phyloP scores from a whole-genome alignment of 1,284 basidiomycete genomes.

The Pholiota adiposa region DNA sequence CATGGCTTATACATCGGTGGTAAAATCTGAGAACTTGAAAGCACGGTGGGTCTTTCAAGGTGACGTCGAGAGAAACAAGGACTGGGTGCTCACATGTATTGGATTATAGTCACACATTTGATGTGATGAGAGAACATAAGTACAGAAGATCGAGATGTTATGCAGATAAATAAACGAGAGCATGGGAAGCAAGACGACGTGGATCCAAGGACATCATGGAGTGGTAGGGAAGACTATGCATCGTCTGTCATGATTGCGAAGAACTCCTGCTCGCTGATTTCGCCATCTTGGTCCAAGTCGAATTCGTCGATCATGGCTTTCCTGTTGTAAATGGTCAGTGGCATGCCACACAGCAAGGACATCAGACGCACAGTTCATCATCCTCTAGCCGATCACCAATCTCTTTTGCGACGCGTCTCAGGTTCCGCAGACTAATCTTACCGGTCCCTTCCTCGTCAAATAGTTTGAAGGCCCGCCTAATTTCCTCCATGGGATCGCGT shows the following conservation, averaged over 20 bases:
- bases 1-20: conserved; percentile 22
- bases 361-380: conserved; percentile 88
- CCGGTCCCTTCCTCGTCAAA: conserved; percentile 98
- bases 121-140: conserved; percentile 18
- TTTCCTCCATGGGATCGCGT: conserved; percentile 96
- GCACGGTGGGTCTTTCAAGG: conserved; percentile 15
- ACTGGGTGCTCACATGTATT: conserved; percentile 21
- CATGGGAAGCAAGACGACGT: conserved; percentile 13
- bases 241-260: conserved; percentile 98
- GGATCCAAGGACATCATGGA: not conserved
- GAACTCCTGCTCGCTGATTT: conserved; percentile 95
- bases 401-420: conserved; percentile 95
- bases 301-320: conserved; percentile 99
- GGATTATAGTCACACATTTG: conserved; percentile 23
- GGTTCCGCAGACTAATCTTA: conserved; percentile 90
- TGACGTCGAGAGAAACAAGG: conserved; percentile 8
- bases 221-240: conserved; percentile 29
- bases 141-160: conserved; percentile 19
- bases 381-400: conserved; percentile 96
- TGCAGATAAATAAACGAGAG: conserved; percentile 25
- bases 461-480: conserved; percentile 92
- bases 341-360: not conserved
- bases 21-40: conserved; percentile 22
- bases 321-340: conserved; percentile 45
- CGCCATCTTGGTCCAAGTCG: conserved; percentile 97